Conservation (phyloP, 2,329 filamentous ascomycete species). For the Didymella exigua region DNA sequence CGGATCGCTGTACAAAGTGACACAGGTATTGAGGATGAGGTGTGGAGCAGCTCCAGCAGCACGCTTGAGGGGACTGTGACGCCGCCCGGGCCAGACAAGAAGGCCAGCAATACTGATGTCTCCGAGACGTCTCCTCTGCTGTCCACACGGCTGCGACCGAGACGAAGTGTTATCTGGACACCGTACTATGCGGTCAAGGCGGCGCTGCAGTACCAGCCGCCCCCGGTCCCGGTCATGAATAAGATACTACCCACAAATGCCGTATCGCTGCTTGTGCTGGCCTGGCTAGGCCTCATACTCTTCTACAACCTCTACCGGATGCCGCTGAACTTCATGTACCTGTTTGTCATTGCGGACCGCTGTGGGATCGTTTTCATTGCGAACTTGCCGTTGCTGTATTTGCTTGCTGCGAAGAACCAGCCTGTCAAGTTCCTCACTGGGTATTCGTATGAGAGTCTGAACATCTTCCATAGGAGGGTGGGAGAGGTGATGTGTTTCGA, state of each 20-base stretch:
- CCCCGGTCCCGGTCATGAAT: conserved; percentile 62
- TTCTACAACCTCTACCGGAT: conserved; percentile 64
- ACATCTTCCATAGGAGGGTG: conserved; percentile 68
- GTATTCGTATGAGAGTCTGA: conserved; percentile 69
- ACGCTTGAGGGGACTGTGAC: conserved; percentile 46
- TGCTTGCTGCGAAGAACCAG: conserved; percentile 70
- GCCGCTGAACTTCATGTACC: conserved; percentile 54
- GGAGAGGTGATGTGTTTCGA: conserved; percentile 67
- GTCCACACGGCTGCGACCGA: not conserved
- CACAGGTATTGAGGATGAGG: conserved; percentile 16
- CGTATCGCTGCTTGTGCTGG: conserved; percentile 58
- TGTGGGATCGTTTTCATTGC: conserved; percentile 60
- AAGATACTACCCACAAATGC: conserved; percentile 64
- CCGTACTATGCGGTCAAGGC: conserved; percentile 36
- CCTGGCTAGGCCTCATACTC: conserved; percentile 60
- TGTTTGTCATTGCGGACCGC: conserved; percentile 65
- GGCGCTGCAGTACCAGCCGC: conserved; percentile 62
- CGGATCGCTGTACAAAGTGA: not conserved
- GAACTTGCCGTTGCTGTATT: conserved; percentile 63
- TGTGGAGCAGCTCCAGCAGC: conserved; percentile 49
- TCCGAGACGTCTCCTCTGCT: conserved; percentile 47
- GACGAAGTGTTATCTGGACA: conserved; percentile 11
- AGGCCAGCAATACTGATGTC: conserved; percentile 21
- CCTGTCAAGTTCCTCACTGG: conserved; percentile 66
- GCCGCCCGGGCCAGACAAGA: conserved; percentile 26